These are phyloP conservation scores for Aspergillus conjunctus DNA, from an alignment of 495 filamentous ascomycete genomes.

Conservation along the genomic window DNA sequence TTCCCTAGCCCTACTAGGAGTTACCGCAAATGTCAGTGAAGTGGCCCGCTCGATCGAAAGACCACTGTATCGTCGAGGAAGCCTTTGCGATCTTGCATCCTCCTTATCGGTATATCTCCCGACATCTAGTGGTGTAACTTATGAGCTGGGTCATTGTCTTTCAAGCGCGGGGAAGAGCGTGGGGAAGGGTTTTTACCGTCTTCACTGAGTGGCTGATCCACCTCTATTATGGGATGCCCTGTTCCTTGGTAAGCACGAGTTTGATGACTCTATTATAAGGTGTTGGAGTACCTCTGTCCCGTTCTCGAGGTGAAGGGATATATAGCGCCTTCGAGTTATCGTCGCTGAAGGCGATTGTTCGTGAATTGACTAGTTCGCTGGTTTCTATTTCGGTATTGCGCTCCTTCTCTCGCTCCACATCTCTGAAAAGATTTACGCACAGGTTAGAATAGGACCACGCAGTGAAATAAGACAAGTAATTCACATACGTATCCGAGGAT, in stretches of 20 bases:
- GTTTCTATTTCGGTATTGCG: background rate
- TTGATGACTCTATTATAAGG: background rate
- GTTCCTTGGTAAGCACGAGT: slow-evolving; percentile 5
- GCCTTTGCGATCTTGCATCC: slow-evolving; percentile 3
- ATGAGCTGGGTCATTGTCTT: background rate
- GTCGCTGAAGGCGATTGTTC: slow-evolving; percentile 24
- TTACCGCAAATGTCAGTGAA: slow-evolving; percentile 17
- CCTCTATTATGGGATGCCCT: slow-evolving; percentile 26
- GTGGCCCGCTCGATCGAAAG: slow-evolving; percentile 16
- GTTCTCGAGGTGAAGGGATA: slow-evolving; percentile 37
- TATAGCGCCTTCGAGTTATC: slow-evolving; percentile 34
- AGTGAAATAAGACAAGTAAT: background rate
- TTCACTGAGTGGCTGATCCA: slow-evolving; percentile 19
- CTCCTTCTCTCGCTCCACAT: background rate
- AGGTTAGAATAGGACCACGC: background rate
- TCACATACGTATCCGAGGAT: slow-evolving; percentile 6
- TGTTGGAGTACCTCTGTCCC: slow-evolving; percentile 32
- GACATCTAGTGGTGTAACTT: background rate
- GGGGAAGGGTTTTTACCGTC: slow-evolving; percentile 19
- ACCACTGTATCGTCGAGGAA: slow-evolving; percentile 10
- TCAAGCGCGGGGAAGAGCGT: background rate
- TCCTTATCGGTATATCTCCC: slow-evolving; percentile 10
- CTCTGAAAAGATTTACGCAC: background rate
- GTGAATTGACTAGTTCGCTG: background rate
- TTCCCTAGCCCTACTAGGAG: slow-evolving; percentile 9